Percentiles rank a stretch among this genome's conserved stretches.
Conservation (phyloP, 257 asterid genomes). For the Craterostigma plantagineum region DNA sequence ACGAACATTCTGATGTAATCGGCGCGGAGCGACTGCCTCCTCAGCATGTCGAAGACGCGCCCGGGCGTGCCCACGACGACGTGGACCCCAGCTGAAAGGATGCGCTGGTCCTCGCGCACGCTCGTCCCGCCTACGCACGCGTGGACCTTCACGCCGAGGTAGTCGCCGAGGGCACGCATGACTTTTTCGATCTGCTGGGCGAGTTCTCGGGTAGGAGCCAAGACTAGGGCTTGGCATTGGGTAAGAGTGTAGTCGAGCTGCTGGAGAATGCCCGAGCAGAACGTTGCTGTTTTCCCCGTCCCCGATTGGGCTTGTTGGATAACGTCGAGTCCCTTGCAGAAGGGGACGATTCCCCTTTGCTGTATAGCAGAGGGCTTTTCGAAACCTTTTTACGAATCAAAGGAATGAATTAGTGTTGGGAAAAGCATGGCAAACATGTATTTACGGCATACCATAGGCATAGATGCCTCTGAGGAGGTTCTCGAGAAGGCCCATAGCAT, state of each 20-base stretch:
- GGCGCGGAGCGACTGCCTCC: conserved; percentile 55
- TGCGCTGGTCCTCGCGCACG: conserved; percentile 75
- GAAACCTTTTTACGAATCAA: conserved; percentile 31
- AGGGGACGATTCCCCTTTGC: conserved; percentile 81
- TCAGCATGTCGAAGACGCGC: conserved; percentile 69
- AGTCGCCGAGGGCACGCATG: conserved; percentile 82
- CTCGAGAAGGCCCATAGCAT: conserved; percentile 40
- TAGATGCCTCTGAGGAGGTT: conserved; percentile 48
- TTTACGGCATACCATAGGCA: conserved; percentile 37
- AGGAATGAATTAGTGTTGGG: too few relatives aligned
- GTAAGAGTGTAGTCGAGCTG: conserved; percentile 47
- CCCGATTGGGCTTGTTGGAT: conserved; percentile 88
- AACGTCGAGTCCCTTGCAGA: conserved; percentile 68
- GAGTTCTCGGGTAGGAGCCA: conserved; percentile 83
- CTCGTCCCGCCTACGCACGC: conserved; percentile 88
- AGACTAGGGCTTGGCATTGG: conserved; percentile 63
- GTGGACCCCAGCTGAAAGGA: conserved; percentile 63
- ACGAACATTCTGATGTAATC: conserved; percentile 63
- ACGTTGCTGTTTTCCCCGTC: conserved; percentile 74
- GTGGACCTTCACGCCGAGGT: conserved; percentile 77
- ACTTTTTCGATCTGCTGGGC: conserved; percentile 80
- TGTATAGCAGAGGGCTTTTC: conserved; percentile 93
- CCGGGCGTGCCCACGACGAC: conserved; percentile 89
- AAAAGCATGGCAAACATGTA: too few relatives aligned
- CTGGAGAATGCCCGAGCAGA: conserved; percentile 73